Evolutionary conservation across 108 stramenopile species (phyloP).

Genomic region (Aurantiochytrium sp.): DNA sequence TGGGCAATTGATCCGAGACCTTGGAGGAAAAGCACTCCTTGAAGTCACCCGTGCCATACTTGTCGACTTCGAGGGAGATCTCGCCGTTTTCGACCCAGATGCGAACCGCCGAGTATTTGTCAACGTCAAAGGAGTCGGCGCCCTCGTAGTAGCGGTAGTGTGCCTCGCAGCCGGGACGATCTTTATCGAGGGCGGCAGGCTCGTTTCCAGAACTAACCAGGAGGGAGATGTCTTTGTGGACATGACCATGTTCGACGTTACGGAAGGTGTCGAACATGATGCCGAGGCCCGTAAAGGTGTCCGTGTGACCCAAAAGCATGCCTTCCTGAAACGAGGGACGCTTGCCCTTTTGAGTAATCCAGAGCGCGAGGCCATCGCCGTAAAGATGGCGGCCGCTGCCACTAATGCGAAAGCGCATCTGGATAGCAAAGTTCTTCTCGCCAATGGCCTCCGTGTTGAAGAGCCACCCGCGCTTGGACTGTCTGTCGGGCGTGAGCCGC

Average conservation of each 20-base stretch:
- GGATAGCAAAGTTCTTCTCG: conserved; percentile 16
- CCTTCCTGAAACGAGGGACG: conserved; percentile 15
- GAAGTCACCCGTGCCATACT: conserved; percentile 23
- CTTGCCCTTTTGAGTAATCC: conserved; percentile 18
- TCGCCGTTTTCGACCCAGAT: background rate
- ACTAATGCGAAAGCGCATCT: conserved; percentile 42
- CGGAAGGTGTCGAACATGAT: conserved; percentile 54
- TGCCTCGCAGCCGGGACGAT: conserved; percentile 23
- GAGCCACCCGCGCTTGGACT: conserved; percentile 34
- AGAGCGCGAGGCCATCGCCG: conserved; percentile 50
- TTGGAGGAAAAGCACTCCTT: conserved; percentile 9
- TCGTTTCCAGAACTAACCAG: conserved; percentile 36
- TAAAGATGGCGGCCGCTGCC: conserved; percentile 35
- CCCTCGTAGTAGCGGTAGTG: conserved; percentile 48
- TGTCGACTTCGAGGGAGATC: background rate
- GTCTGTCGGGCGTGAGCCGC: conserved; percentile 48
- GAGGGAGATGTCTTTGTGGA: conserved; percentile 52
- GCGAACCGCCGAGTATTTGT: background rate
- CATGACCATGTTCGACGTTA: conserved; percentile 34
- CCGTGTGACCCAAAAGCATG: conserved; percentile 34
- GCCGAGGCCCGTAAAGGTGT: conserved; percentile 41
- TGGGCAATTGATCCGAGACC: background rate
- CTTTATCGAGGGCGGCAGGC: background rate
- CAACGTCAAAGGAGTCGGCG: conserved; percentile 43
- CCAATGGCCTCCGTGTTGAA: conserved; percentile 28